Evolutionary conservation across 306 rosid genomes (phyloP).

Genomic region (Lathyrus aphaca): DNA sequence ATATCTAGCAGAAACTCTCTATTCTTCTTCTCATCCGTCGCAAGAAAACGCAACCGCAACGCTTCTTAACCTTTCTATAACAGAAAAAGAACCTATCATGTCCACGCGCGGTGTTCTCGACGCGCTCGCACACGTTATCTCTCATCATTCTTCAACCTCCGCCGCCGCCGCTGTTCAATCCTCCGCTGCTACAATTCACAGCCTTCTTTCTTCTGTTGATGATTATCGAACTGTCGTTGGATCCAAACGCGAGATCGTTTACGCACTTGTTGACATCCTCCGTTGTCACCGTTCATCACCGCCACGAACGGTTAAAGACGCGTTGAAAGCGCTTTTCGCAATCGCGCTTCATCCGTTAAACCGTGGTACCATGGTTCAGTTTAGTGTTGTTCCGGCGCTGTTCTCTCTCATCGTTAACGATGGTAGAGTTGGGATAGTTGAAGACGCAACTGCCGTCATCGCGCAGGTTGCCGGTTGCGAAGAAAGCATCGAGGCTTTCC

Average conservation of each 20-base stretch:
- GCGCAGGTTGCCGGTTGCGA: slow-evolving; percentile 95
- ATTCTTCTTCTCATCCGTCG: slow-evolving; percentile 55
- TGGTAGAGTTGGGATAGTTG: slow-evolving; percentile 69
- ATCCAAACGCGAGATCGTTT: slow-evolving; percentile 78
- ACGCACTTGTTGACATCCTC: slow-evolving; percentile 66
- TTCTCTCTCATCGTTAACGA: slow-evolving; percentile 59
- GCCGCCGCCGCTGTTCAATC: slow-evolving; percentile 79
- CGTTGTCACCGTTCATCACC: slow-evolving; percentile 54
- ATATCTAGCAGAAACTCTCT: slow-evolving; percentile 68
- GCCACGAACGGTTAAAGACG: slow-evolving; percentile 73
- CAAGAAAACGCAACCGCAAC: slow-evolving; percentile 95
- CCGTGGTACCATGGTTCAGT: slow-evolving; percentile 56
- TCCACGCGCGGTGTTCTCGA: slow-evolving; percentile 88
- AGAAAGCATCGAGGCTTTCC: slow-evolving; percentile 73
- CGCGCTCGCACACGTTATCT: slow-evolving; percentile 73
- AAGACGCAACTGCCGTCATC: slow-evolving; percentile 87
- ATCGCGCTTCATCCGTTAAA: slow-evolving; percentile 71
- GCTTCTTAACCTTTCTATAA: slow-evolving; percentile 79
- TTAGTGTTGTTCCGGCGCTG: slow-evolving; percentile 67
- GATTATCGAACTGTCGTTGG: slow-evolving; percentile 76
- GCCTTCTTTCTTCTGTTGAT: slow-evolving; percentile 67
- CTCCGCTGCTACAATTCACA: slow-evolving; percentile 80
- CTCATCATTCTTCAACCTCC: slow-evolving; percentile 56
- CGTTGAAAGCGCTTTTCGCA: slow-evolving; percentile 82
- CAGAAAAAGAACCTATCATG: slow-evolving; percentile 60